A percentile compares a stretch with the other conserved stretches of the same genome.
phyloP scores from a whole-genome alignment of 257 asterid species.

The Lithospermum erythrorhizon region DNA sequence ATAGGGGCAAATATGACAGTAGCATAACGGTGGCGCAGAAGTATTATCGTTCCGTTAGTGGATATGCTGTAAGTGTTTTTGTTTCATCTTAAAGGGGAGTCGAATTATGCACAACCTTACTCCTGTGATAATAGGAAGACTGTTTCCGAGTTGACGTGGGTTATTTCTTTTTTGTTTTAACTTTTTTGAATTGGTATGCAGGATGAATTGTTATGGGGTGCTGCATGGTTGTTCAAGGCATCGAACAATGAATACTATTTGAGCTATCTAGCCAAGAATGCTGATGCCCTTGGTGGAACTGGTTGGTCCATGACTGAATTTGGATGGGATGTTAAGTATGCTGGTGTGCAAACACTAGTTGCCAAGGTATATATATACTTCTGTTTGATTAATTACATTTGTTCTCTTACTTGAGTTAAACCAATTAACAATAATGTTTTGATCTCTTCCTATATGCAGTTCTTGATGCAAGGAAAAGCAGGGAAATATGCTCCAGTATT shows the following conservation, averaged over 20 bases:
- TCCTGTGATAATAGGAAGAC: too few species aligned
- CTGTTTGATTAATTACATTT: too few species aligned
- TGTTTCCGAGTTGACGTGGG: too few species aligned
- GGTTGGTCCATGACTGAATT: conserved; percentile 97
- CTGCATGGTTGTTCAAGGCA: conserved; percentile 96
- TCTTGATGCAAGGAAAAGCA: conserved; percentile 75
- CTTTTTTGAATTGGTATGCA: conserved; percentile 7
- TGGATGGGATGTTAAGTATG: conserved; percentile 96
- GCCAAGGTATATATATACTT: conserved; percentile 42
- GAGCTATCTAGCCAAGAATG: conserved; percentile 68
- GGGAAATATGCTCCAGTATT: conserved; percentile 46
- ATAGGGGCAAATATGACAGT: conserved; percentile 92
- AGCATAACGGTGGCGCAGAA: conserved; percentile 82
- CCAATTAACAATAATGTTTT: neutral
- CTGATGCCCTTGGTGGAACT: conserved; percentile 83
- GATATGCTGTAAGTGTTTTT: conserved; percentile 64
- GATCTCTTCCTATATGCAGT: conserved; percentile 26
- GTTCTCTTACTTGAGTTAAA: too few species aligned
- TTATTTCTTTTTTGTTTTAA: neutral
- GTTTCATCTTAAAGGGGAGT: neutral
- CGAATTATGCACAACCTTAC: neutral
- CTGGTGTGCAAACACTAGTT: conserved; percentile 88
- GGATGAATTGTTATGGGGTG: conserved; percentile 98
- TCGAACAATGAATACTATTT: conserved; percentile 54
- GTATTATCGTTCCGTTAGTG: conserved; percentile 94